Percentiles rank a stretch among this genome's conserved stretches.
Conservation (phyloP, 2,329 filamentous ascomycete species). For the Lasiodiplodia theobromae region DNA sequence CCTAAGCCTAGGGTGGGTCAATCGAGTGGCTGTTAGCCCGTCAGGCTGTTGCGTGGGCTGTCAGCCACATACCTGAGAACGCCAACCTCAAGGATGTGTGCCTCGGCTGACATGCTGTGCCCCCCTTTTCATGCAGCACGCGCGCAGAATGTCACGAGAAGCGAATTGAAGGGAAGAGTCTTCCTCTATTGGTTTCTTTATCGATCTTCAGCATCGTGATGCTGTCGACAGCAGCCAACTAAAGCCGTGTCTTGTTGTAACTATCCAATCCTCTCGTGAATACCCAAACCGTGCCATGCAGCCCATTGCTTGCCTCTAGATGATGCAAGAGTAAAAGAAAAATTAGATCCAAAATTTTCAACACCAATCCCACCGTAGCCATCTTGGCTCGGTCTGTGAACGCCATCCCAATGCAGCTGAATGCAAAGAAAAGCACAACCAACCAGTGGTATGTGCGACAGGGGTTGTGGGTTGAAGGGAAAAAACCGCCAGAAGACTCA, state of each 20-base stretch:
- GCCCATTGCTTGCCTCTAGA: slow-evolving; percentile 13
- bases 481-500: slow-evolving; percentile 11
- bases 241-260: not conserved
- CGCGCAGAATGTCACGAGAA: not conserved
- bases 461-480: not conserved
- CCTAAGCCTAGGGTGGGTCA: not conserved
- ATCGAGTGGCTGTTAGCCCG: slow-evolving; percentile 10
- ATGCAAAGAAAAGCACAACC: slow-evolving; percentile 25
- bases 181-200: slow-evolving; percentile 3
- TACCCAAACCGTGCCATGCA: slow-evolving; percentile 13
- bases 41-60: slow-evolving; percentile 5
- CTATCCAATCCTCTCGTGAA: not conserved
- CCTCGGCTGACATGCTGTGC: slow-evolving; percentile 10
- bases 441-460: slow-evolving; percentile 25
- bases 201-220: slow-evolving; percentile 6
- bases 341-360: slow-evolving; percentile 8
- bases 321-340: slow-evolving; percentile 14
- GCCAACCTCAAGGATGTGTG: not conserved
- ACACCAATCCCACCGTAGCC: slow-evolving; percentile 17
- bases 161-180: not conserved
- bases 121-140: slow-evolving; percentile 13
- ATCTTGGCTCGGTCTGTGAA: slow-evolving; percentile 1
- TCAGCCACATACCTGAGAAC: slow-evolving; percentile 11
- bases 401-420: slow-evolving; percentile 21
- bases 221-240: not conserved